Evolutionary conservation across 2,329 filamentous ascomycete genomes (phyloP), one percentile per base, ranked within the genome.

Genomic region (Neospermospora avenae): DNA sequence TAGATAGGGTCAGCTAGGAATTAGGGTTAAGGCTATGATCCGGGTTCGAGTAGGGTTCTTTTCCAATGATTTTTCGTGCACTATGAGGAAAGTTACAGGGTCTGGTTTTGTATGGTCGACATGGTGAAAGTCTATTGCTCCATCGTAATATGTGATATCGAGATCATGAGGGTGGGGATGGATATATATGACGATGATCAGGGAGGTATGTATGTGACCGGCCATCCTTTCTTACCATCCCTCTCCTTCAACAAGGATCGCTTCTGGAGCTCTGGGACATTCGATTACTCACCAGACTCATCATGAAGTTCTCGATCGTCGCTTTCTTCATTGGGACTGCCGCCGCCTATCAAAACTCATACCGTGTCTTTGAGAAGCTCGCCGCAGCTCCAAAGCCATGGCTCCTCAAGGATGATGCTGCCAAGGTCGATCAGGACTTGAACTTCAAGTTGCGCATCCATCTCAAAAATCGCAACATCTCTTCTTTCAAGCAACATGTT

Each of bases 401-500:
- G 63, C 24, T 34, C 39, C 42, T 59, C 3, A 59, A 53, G 37
- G 41, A 37, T 20, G 49, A 51, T 22, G 44, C 18, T 24, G 28
- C 25, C 14, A 44, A 57, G 18, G 51, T 63, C 20, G 48, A 63
- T 46, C 31, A 28, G 16, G 35, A 58, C n/a, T 55, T 57, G 31
- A 39, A 20, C 16, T 58, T 66, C 34, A 60, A 63, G 39, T 46
- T 73, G 16, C 64, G 68, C 25, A 68, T 71, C 48, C 68, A 71
- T 51, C 62, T 71, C 11, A 59, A 63, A 25, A 66, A 70, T 48
- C 66, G 67, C 44, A 69, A 71, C 46, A 57, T 70, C 24, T 53
- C 22, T 28, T 48, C 56, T 3, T 72, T 75, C 57, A 67, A 73
- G 59, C 66, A 68, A 53, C 65, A 64, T 14, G 62, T 74, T 34